Percentiles rank a stretch among this genome's conserved stretches.
phyloP scores from a whole-genome alignment of 2,329 filamentous ascomycete genomes.

The Clonostachys solani region DNA sequence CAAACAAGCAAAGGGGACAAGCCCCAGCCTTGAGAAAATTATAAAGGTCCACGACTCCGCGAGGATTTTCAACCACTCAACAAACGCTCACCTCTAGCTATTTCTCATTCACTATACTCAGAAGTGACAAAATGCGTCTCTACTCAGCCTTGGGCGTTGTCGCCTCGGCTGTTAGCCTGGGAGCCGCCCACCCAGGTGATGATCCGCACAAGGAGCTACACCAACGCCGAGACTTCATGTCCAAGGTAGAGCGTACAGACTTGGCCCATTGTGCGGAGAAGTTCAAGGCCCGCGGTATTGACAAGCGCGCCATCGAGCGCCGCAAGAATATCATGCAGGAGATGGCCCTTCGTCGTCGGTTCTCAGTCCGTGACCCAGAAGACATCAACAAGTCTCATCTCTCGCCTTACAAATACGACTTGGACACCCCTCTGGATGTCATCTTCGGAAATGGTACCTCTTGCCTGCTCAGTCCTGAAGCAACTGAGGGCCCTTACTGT shows the following conservation, averaged over 20 bases:
- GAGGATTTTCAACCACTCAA: too few species aligned
- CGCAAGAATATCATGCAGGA: slow-evolving; percentile 31
- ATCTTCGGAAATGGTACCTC: slow-evolving; percentile 32
- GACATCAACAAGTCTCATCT: slow-evolving; percentile 28
- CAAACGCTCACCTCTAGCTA: too few species aligned
- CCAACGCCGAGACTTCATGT: slow-evolving; percentile 40
- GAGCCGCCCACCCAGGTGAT: slow-evolving; percentile 42
- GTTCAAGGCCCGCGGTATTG: slow-evolving; percentile 41
- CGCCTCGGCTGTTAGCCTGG: neutral
- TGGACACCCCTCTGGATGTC: slow-evolving; percentile 18
- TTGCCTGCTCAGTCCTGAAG: slow-evolving; percentile 44
- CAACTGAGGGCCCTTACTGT: slow-evolving; percentile 44
- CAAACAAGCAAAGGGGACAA: too few species aligned
- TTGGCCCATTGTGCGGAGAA: slow-evolving; percentile 38
- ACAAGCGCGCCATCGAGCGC: slow-evolving; percentile 47
- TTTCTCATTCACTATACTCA: too few species aligned
- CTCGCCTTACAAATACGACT: slow-evolving; percentile 25
- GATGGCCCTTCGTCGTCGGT: slow-evolving; percentile 11
- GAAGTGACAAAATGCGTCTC: too few species aligned
- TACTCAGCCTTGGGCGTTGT: too few species aligned
- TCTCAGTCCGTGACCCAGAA: slow-evolving; percentile 24
- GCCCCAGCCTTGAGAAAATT: too few species aligned
- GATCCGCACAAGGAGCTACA: slow-evolving; percentile 40
- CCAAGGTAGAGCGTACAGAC: slow-evolving; percentile 28
- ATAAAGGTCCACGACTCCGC: too few species aligned